Evolutionary conservation across 2,329 filamentous ascomycete species (phyloP).

Genomic region (Alternaria sp.): DNA sequence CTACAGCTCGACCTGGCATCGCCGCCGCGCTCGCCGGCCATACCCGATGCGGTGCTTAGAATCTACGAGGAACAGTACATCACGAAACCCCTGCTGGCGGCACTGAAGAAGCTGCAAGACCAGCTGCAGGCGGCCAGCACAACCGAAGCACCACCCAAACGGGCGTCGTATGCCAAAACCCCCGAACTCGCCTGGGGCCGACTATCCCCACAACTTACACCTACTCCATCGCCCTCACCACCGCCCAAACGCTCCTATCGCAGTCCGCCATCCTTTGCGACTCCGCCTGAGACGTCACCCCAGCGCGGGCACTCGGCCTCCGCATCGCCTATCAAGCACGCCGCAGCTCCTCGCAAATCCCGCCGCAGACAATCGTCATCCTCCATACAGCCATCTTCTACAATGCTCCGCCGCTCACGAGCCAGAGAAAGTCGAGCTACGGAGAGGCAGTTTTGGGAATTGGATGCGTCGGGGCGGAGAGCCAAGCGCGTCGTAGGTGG

Average conservation of each 20-base stretch:
- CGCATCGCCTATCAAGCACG: not conserved
- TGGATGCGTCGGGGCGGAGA: constrained; percentile 10
- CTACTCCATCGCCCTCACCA: constrained; percentile 5
- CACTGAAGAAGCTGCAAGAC: constrained; percentile 3
- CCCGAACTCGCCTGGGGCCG: constrained; percentile 8
- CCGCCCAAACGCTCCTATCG: not conserved
- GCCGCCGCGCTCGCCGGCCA: not conserved
- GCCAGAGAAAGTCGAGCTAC: not conserved
- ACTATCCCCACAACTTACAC: constrained; percentile 8
- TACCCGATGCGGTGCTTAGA: constrained; percentile 4
- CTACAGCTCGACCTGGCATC: not conserved
- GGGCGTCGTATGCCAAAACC: not conserved
- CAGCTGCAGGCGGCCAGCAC: constrained; percentile 1
- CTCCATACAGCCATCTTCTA: not conserved
- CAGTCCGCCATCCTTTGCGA: not conserved
- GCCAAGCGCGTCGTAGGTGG: constrained; percentile 15
- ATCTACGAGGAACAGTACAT: constrained; percentile 2
- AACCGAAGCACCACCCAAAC: not conserved
- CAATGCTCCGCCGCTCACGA: constrained; percentile 6
- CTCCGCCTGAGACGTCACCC: not conserved
- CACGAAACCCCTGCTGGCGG: not conserved
- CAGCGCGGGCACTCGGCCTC: not conserved
- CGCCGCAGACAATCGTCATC: not conserved
- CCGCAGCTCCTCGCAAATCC: not conserved
- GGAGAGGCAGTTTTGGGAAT: constrained; percentile 5